Base-by-base conservation (phyloP, 768 basidiomycete genomes). In the Strobilomyces confusus region DNA sequence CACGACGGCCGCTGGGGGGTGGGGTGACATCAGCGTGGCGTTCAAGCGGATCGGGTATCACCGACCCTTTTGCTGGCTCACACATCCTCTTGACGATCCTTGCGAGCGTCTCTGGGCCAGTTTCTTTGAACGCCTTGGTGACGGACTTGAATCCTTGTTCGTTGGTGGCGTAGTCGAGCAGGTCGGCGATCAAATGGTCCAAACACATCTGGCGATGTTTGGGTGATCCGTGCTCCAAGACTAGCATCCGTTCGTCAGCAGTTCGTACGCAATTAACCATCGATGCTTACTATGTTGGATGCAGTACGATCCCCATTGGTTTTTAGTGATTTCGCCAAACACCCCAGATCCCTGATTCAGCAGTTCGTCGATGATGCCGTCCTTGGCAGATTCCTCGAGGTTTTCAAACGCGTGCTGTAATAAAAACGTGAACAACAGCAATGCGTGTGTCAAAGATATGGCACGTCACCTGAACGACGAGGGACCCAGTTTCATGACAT, bases 61-160 rank as follows among this genome's bases (percentile, higher is more conserved):
- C 50, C 33, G 60, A 89, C 90, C 86, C 85, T 72, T 86, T 89
- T 0, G 89, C 86, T 4, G 89, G 86, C 63, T 92, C 90, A 58
- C 89, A 91, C 87, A 93, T 88, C 56, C 89, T 78, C 63, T 81
- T 81, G 41, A 91, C 84, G 48, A 92, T 79, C 51, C 77, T 80
- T 56, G 88, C 83, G 36, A 90, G 75, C 3, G 84, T 88, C 13
- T 88, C 86, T 51, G 83, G 81, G 0, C 87, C 87, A 4, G 87
- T 87, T 69, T 92, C 89, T 67, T 92, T 93, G 53, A 93, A 74
- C 29, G 89, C 89, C 72, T 92, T 92, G 44, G 83, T 87, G 55
- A 93, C 81, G 15, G 87, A 89, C 72, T 93, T 93, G 61, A 84
- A 80, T n/a, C 91, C 91, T 69, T 92, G 90, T 62, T 92, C 87